Evolutionary conservation across 108 stramenopile genomes (phyloP), one percentile per base, ranked within the genome.

Genomic region (Seminavis robusta): DNA sequence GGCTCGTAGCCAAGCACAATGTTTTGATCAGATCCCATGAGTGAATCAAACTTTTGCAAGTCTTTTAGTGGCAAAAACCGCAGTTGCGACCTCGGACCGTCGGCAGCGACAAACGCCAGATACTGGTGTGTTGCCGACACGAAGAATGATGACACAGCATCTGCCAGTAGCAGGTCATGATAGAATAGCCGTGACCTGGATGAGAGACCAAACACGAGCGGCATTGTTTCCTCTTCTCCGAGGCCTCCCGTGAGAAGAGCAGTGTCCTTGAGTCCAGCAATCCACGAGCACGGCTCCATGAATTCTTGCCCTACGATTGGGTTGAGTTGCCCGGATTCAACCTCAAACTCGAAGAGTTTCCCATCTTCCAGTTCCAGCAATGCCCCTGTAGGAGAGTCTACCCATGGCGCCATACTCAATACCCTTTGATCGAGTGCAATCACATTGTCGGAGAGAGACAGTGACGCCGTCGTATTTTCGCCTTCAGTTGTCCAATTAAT

Each of bases 281-380:
- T 73, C 88, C 86, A 94, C 40, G 86, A 82, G 36, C 92, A 94
- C 16, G 84, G 71, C 63, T 94, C 92, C 21, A 87, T 61, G 10
- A 93, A 51, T 11, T 81, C n/a, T 85, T 88, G 6, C 53, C 64
- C 15, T 69, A 59, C 16, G 73, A 86, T 41, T 67, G 66, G 29
- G 63, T 61, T 20, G 79, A n/a, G 8, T 43, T n/a, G 7, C 73
- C 70, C 20, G 48, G 34, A 16, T 48, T 62, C 72, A 2, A 31
- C 8, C 9, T 67, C 67, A 41, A 83, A 94, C 53, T 84, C 77
- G 9, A 88, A 42, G 6, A 94, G 69, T 11, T 59, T 54, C 13
- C 92, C 88, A 58, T 90, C 84, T 0, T 17, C 43, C 7, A 93
- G 55, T 46, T 93, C 77, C 1, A 93, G 16, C 16, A 93, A 50